A percentile compares a stretch with the other conserved stretches of the same genome.
Evolutionary conservation across 2,329 filamentous ascomycete species (phyloP).

Genomic region (Hypomyces perniciosus): DNA sequence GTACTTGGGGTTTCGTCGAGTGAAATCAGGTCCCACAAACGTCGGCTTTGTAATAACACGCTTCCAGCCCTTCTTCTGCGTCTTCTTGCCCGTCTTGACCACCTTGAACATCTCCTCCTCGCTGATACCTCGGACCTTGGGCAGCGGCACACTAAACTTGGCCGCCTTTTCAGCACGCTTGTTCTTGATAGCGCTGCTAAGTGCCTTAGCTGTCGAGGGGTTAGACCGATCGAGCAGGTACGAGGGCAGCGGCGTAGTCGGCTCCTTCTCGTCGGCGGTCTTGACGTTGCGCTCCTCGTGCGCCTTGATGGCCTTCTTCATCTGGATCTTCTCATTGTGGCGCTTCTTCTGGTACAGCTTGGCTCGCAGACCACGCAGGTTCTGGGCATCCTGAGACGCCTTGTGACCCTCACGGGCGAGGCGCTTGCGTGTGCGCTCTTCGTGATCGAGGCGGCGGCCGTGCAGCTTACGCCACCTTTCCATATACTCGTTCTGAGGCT

Average conservation of each 20-base stretch:
- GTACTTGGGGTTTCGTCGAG: conserved; percentile 76
- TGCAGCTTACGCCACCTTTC: conserved; percentile 61
- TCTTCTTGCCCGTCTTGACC: conserved; percentile 93
- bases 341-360: conserved; percentile 93
- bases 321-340: conserved; percentile 96
- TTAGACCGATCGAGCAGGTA: conserved; percentile 85
- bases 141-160: conserved; percentile 84
- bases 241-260: conserved; percentile 75
- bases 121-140: conserved; percentile 83
- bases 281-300: conserved; percentile 97
- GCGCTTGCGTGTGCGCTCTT: conserved; percentile 84
- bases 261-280: conserved; percentile 72
- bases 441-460: conserved; percentile 62
- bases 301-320: conserved; percentile 89
- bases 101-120: conserved; percentile 99
- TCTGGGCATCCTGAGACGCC: conserved; percentile 84
- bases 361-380: conserved; percentile 81
- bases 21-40: conserved; percentile 90
- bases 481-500: conserved; percentile 77
- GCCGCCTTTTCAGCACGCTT: conserved; percentile 92
- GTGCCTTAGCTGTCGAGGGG: conserved; percentile 57
- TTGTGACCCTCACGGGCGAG: conserved; percentile 84
- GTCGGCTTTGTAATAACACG: conserved; percentile 55
- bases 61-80: conserved; percentile 76
- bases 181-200: conserved; percentile 87